phyloP scores from a whole-genome alignment of 2,329 filamentous ascomycete species.

The Talaromyces islandicus region DNA sequence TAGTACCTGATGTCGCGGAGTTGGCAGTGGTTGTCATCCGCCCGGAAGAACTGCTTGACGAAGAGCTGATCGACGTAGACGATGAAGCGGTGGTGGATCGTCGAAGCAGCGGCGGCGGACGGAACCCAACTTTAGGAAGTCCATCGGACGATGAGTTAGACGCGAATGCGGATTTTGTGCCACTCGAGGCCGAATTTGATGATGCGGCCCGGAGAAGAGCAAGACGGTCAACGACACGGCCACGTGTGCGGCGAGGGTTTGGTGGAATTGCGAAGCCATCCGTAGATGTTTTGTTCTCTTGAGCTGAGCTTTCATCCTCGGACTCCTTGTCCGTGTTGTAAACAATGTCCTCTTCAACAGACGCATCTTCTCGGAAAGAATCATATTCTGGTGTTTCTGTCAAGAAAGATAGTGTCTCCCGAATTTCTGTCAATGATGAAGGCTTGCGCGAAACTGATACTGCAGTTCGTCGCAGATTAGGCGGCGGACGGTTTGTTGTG shows the following conservation, averaged over 20 bases:
- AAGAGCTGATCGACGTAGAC: slow-evolving; percentile 14
- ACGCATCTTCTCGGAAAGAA: slow-evolving; percentile 50
- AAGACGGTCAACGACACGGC: slow-evolving; percentile 40
- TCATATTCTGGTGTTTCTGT: slow-evolving; percentile 61
- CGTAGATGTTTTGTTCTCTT: slow-evolving; percentile 12
- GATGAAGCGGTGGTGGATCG: slow-evolving; percentile 25
- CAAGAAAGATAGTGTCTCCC: slow-evolving; percentile 75
- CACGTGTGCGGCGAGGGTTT: slow-evolving; percentile 33
- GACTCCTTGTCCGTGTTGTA: slow-evolving; percentile 23
- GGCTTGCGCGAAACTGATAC: slow-evolving; percentile 57
- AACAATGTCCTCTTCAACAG: slow-evolving; percentile 49
- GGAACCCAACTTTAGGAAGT: slow-evolving; percentile 25
- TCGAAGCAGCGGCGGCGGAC: slow-evolving; percentile 24
- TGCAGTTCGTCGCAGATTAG: slow-evolving; percentile 57
- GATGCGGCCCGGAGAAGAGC: slow-evolving; percentile 40
- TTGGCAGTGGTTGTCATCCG: slow-evolving; percentile 22
- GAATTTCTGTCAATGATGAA: slow-evolving; percentile 70
- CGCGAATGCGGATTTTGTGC: slow-evolving; percentile 30
- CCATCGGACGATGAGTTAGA: slow-evolving; percentile 14
- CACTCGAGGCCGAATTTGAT: slow-evolving; percentile 33
- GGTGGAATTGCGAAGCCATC: slow-evolving; percentile 22
- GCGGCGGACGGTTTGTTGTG: slow-evolving; percentile 48
- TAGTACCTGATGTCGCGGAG: slow-evolving; percentile 43
- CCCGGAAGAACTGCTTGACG: slow-evolving; percentile 20
- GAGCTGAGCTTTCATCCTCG: slow-evolving; percentile 21